These are phyloP conservation scores for Nemania sp. DNA, from an alignment of 2,329 filamentous ascomycete species.

Conservation along the genomic window DNA sequence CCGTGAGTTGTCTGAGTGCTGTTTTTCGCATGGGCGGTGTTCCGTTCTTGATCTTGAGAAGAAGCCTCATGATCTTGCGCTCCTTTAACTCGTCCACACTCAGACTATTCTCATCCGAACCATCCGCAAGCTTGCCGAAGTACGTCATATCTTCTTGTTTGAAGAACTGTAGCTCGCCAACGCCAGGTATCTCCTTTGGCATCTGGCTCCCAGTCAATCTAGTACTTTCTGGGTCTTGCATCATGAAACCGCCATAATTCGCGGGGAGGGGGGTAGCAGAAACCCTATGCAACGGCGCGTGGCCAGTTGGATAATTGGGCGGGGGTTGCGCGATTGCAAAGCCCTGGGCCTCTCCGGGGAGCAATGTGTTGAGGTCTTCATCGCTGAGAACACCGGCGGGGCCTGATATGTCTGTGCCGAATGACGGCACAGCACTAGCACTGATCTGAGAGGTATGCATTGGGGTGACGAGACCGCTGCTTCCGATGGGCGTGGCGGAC, in stretches of 20 bases:
- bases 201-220: slow-evolving; percentile 86
- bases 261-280: slow-evolving; percentile 75
- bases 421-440: slow-evolving; percentile 60
- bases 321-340: slow-evolving; percentile 92
- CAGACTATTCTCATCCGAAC: slow-evolving; percentile 86
- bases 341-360: slow-evolving; percentile 85
- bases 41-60: slow-evolving; percentile 98
- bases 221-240: slow-evolving; percentile 90
- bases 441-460: slow-evolving; percentile 71
- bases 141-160: slow-evolving; percentile 99
- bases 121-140: slow-evolving; percentile 96
- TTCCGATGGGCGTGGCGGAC: slow-evolving; percentile 74
- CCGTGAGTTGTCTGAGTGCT: slow-evolving; percentile 92
- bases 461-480: slow-evolving; percentile 75
- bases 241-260: slow-evolving; percentile 80
- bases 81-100: slow-evolving; percentile 96
- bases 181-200: slow-evolving; percentile 92
- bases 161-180: slow-evolving; percentile 96
- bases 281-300: slow-evolving; percentile 75
- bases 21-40: slow-evolving; percentile 99
- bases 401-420: slow-evolving; percentile 79
- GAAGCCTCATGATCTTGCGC: slow-evolving; percentile 94
- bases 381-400: slow-evolving; percentile 86
- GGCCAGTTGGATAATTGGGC: slow-evolving; percentile 85
- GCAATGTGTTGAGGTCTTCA: slow-evolving; percentile 89